Conservation (phyloP, 345 rosid genomes). For the Salix udensis region DNA sequence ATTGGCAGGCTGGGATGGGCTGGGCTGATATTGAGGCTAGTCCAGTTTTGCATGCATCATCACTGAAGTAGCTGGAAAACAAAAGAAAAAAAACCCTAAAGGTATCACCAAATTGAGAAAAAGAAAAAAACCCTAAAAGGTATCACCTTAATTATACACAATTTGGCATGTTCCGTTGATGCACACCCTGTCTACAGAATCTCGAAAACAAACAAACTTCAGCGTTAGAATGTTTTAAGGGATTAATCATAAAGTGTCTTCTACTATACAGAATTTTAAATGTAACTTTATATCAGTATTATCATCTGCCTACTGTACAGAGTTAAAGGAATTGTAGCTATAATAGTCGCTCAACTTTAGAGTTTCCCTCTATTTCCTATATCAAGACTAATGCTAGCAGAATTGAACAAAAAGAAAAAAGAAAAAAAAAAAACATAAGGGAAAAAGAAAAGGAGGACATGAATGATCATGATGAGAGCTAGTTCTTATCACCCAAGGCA, state of each 20-base stretch:
- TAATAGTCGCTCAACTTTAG: not conserved
- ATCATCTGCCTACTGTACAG: not conserved
- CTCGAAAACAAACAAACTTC: too few species aligned
- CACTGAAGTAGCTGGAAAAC: not conserved
- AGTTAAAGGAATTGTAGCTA: not conserved
- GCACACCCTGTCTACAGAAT: not conserved
- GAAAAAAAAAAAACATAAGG: not conserved
- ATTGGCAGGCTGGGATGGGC: not conserved
- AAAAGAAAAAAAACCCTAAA: not conserved
- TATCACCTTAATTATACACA: too few species aligned
- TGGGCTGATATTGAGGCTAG: not conserved
- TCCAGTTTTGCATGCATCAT: not conserved
- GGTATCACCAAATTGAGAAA: too few species aligned
- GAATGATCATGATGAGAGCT: not conserved
- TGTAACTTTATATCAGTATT: too few species aligned
- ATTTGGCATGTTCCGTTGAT: not conserved
- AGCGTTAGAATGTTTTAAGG: too few species aligned
- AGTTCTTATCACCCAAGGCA: conserved; percentile 9
- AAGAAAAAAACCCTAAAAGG: too few species aligned
- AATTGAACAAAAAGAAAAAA: not conserved
- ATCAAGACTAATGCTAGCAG: conserved; percentile 5
- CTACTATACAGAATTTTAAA: too few species aligned
- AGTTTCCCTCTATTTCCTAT: too few species aligned
- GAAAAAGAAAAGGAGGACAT: not conserved
- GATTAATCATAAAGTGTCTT: too few species aligned